Conservation (phyloP, 495 filamentous ascomycete species). For the Penicillium macrosclerotiorum region DNA sequence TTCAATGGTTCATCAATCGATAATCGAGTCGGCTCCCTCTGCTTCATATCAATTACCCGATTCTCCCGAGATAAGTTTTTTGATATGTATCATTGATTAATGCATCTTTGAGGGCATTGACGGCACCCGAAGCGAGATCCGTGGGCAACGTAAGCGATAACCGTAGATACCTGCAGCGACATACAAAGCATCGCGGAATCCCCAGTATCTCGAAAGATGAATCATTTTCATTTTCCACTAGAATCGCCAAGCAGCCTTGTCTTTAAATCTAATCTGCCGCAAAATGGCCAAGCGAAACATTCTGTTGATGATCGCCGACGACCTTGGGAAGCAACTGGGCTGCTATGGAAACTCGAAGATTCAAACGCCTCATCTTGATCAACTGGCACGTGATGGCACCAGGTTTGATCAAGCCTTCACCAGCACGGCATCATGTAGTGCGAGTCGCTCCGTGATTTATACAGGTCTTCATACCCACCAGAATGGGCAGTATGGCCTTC, state of each 20-base stretch:
- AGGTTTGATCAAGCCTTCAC: slow-evolving; percentile 44
- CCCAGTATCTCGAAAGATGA: too few relatives aligned
- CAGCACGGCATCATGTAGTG: slow-evolving; percentile 46
- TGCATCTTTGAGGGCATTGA: neutral
- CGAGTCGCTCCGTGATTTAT: slow-evolving; percentile 43
- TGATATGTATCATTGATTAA: neutral
- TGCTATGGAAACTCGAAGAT: slow-evolving; percentile 37
- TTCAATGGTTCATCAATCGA: too few relatives aligned
- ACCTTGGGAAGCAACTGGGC: slow-evolving; percentile 38
- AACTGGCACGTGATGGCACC: slow-evolving; percentile 35
- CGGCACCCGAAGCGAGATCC: neutral
- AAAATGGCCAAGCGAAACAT: slow-evolving; percentile 31
- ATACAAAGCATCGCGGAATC: neutral
- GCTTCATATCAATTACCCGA: too few relatives aligned
- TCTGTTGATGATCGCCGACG: slow-evolving; percentile 42
- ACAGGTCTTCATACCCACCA: slow-evolving; percentile 47
- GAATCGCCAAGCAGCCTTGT: too few relatives aligned
- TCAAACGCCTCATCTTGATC: slow-evolving; percentile 39
- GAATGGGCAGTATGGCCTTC: slow-evolving; percentile 48
- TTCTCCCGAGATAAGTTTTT: neutral
- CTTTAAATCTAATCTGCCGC: too few relatives aligned
- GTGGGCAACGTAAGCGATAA: neutral
- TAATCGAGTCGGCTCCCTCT: too few relatives aligned
- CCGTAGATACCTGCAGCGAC: neutral
- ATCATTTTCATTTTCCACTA: too few relatives aligned